phyloP scores from a whole-genome alignment of 2,329 filamentous ascomycete genomes.

The Tolypocladium inflatum region DNA sequence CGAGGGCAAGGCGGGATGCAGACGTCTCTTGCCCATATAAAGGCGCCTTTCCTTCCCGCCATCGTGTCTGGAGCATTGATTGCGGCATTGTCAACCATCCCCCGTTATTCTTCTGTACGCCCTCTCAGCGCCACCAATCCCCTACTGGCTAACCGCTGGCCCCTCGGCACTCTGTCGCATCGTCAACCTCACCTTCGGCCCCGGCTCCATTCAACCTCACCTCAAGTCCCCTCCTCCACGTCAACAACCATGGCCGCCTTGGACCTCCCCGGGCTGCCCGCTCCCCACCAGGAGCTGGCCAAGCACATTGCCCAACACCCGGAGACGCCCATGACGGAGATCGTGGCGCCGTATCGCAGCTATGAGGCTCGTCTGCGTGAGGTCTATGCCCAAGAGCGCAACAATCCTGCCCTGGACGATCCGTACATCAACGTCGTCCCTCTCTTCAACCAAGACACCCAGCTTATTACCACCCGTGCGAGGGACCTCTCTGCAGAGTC shows the following conservation, averaged over 20 bases:
- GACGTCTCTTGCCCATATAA: background rate
- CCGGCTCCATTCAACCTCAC: background rate
- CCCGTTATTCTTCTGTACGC: background rate
- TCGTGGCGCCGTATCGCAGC: constrained; percentile 56
- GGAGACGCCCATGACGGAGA: constrained; percentile 41
- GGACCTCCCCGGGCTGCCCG: constrained; percentile 35
- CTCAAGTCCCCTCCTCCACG: background rate
- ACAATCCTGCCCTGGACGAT: constrained; percentile 46
- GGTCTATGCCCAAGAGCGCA: constrained; percentile 58
- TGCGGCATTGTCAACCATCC: background rate
- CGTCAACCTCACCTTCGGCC: background rate
- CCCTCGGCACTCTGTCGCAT: background rate
- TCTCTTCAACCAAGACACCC: constrained; percentile 49
- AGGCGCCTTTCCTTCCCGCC: background rate
- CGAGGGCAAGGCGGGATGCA: background rate
- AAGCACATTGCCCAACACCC: constrained; percentile 46
- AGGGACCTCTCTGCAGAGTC: constrained; percentile 49
- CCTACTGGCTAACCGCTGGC: background rate
- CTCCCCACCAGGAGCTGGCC: constrained; percentile 32
- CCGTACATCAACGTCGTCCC: constrained; percentile 55
- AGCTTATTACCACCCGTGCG: constrained; percentile 51
- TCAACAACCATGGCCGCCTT: constrained; percentile 23
- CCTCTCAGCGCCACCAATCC: background rate
- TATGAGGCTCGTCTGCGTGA: constrained; percentile 60
- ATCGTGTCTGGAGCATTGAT: background rate